A percentile compares a stretch with the other conserved stretches of the same genome.
phyloP scores from a whole-genome alignment of 768 basidiomycete genomes.

The Phanerochaete sordida region DNA sequence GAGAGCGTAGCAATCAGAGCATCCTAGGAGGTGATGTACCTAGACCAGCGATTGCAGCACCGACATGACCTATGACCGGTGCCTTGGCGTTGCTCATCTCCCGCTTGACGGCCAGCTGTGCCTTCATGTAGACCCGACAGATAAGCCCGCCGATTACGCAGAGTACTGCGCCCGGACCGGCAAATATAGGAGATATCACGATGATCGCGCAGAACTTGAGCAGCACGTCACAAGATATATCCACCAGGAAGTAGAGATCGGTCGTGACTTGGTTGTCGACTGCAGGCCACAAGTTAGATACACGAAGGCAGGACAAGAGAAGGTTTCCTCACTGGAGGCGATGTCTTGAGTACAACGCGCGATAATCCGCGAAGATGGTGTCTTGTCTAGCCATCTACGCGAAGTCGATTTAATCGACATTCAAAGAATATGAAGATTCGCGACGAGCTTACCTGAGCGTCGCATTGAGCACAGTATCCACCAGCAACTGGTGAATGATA shows the following conservation, averaged over 20 bases:
- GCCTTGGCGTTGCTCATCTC: conserved; percentile 51
- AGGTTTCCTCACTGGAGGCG: conserved; percentile 27
- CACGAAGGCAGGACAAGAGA: no score
- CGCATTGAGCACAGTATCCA: conserved; percentile 7
- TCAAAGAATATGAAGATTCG: no score
- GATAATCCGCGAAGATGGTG: conserved; percentile 57
- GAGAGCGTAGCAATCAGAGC: no score
- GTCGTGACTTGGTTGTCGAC: conserved; percentile 34
- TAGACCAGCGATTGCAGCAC: conserved; percentile 49
- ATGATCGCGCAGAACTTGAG: conserved; percentile 36
- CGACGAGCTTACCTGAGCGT: conserved; percentile 20
- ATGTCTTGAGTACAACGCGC: conserved; percentile 70
- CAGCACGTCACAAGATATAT: conserved; percentile 23
- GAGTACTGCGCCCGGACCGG: conserved; percentile 35
- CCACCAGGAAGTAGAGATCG: conserved; percentile 24
- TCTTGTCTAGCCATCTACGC: conserved; percentile 47
- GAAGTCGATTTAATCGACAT: no score
- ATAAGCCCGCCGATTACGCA: conserved; percentile 36
- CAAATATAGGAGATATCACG: conserved; percentile 37
- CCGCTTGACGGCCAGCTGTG: conserved; percentile 55
- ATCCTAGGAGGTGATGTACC: no score
- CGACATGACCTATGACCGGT: conserved; percentile 50
- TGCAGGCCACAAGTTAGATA: conserved; percentile 40
- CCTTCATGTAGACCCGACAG: conserved; percentile 53
- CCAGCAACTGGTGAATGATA: conserved; percentile 3